These are phyloP conservation scores for Apiospora arundinis DNA, from an alignment of 2,329 filamentous ascomycete genomes.

Conservation along the genomic window DNA sequence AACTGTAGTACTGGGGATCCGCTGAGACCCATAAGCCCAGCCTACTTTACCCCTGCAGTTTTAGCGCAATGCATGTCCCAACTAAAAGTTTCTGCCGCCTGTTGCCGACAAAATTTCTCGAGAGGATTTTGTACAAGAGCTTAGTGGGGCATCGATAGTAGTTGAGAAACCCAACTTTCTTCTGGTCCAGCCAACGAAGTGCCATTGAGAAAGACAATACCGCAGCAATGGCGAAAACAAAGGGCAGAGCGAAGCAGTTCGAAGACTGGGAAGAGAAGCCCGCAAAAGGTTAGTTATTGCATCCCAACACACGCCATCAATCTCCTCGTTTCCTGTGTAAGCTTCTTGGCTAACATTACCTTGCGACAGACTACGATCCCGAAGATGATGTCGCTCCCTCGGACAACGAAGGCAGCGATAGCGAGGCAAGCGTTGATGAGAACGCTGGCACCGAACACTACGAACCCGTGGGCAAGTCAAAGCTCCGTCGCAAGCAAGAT, in stretches of 20 bases:
- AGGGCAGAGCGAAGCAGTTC: slow-evolving; percentile 64
- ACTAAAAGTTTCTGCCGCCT: slow-evolving; percentile 47
- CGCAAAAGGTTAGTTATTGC: slow-evolving; percentile 59
- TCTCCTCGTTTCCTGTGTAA: background rate
- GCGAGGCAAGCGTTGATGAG: slow-evolving; percentile 56
- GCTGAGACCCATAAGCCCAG: background rate
- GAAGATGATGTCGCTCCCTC: slow-evolving; percentile 62
- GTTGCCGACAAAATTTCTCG: slow-evolving; percentile 59
- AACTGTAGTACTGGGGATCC: background rate
- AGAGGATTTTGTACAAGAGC: slow-evolving; percentile 17
- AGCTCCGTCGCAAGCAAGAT: slow-evolving; percentile 75
- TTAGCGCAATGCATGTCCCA: slow-evolving; percentile 9
- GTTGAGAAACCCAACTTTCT: background rate
- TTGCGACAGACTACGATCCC: slow-evolving; percentile 75
- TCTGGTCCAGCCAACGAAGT: slow-evolving; percentile 19
- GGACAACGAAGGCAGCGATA: slow-evolving; percentile 61
- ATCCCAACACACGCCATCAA: background rate
- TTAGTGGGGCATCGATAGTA: slow-evolving; percentile 10
- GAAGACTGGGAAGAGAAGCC: slow-evolving; percentile 67
- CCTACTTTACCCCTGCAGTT: background rate
- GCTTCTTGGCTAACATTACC: background rate
- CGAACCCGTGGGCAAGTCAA: slow-evolving; percentile 69
- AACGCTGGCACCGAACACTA: slow-evolving; percentile 70
- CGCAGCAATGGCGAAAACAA: slow-evolving; percentile 56
- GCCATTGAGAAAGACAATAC: background rate